Evolutionary conservation across 2,329 filamentous ascomycete genomes (phyloP), one percentile per base, ranked within the genome.

Genomic region (Colletotrichum eleusines): DNA sequence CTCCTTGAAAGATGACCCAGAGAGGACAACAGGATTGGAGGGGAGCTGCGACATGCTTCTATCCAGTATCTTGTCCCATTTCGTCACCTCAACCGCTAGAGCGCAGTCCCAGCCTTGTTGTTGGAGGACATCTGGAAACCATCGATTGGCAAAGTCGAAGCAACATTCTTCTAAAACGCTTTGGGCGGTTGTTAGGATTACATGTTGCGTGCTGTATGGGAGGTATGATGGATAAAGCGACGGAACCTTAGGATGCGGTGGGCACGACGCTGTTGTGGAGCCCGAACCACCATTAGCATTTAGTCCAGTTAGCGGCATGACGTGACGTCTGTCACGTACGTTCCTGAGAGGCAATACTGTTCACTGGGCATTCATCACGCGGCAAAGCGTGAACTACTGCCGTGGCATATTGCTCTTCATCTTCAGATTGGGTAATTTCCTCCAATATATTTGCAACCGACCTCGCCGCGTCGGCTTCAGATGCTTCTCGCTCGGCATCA

Each of bases 91-190:
- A 4, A 78, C 75, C 1, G 81, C 78, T 18, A 77, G 75, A 23
- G 81, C 73, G 64, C 80, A 82, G 40, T 76, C 75, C 69, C 80
- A 82, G 35, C 71, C 72, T 20, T 75, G 70, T 18, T 77, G 64
- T 51, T 71, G 31, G 33, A 82, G 72, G 18, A 79, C 63, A 0
- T 66, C 68, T 9, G 81, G 79, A 20, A 80, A 57, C 76, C 77
- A 79, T 63, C 75, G 77, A n/a, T 69, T 74, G 26, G 76, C 75
- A 60, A 82, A 83, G 9, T 81, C 77, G 71, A 81, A 83, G 73
- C 80, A 83, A 66, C 77, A 78, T 66, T 80, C 78, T 70, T 83
- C 81, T 5, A 83, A 76, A 23, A 81, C 55, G 9, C 74, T 69
- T 70, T 83, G 81, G 9, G 75, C 73, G 48, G 75, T 77, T 38